phyloP scores from a whole-genome alignment of 306 rosid genomes.

The Castanospermum australe region DNA sequence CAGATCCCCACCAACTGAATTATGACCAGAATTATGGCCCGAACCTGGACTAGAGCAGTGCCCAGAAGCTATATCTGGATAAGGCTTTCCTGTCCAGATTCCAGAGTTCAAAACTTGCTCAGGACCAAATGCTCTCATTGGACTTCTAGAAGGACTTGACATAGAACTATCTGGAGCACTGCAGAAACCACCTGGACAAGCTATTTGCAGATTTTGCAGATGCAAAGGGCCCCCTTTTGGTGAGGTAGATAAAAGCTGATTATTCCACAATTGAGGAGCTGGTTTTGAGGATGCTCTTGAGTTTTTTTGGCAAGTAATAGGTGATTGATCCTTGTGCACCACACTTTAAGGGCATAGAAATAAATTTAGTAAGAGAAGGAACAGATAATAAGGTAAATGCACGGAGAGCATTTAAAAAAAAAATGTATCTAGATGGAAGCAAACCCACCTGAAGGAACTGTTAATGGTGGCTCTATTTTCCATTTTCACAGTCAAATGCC shows the following conservation, averaged over 20 bases:
- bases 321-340: constrained; percentile 55
- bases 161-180: constrained; percentile 81
- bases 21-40: constrained; percentile 77
- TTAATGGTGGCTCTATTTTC: constrained; percentile 46
- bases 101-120: constrained; percentile 61
- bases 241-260: constrained; percentile 41
- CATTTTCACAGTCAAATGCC: constrained; percentile 60
- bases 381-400: constrained; percentile 24
- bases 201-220: constrained; percentile 60
- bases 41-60: constrained; percentile 74
- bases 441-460: constrained; percentile 62
- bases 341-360: constrained; percentile 36
- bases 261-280: constrained; percentile 43
- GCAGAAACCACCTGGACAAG: constrained; percentile 60
- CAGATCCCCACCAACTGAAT: constrained; percentile 73
- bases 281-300: constrained; percentile 52
- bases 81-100: constrained; percentile 53
- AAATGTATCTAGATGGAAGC: constrained; percentile 1
- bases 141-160: constrained; percentile 83
- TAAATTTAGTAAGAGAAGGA: constrained; percentile 36
- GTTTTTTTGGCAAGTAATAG: constrained; percentile 30
- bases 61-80: constrained; percentile 70
- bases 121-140: constrained; percentile 57
- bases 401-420: constrained; percentile 1
- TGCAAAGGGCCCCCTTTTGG: constrained; percentile 60